phyloP scores from a whole-genome alignment of 78 protist species.

The Pelomyxa schiedti region DNA sequence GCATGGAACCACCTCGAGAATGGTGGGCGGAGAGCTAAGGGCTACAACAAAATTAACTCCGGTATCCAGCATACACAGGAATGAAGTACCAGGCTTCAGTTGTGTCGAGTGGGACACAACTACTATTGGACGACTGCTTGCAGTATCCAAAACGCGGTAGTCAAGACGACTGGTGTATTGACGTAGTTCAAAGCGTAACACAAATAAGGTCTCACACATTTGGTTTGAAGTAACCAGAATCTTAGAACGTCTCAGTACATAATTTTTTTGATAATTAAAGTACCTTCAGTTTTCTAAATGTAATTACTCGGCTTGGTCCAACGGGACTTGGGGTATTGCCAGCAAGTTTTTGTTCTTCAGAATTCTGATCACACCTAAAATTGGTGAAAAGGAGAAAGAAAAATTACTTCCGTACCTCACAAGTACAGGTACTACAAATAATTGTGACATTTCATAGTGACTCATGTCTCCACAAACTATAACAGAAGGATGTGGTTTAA shows the following conservation, averaged over 20 bases:
- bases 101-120: constrained; percentile 55
- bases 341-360: constrained; percentile 15
- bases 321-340: constrained; percentile 26
- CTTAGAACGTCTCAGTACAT: too few species aligned
- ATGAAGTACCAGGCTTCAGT: not conserved
- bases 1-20: constrained; percentile 36
- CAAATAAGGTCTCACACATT: constrained; percentile 49
- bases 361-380: not conserved
- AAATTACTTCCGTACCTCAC: too few species aligned
- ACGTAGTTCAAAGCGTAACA: constrained; percentile 51
- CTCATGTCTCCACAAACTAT: constrained; percentile 34
- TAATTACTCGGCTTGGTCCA: constrained; percentile 18
- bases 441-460: not conserved
- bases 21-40: constrained; percentile 15
- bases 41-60: too few species aligned
- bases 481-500: constrained; percentile 54
- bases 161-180: not conserved
- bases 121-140: constrained; percentile 35
- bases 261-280: too few species aligned
- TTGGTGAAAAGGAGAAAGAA: too few species aligned
- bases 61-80: too few species aligned
- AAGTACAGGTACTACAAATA: not conserved
- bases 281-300: constrained; percentile 33
- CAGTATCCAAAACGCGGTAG: not conserved
- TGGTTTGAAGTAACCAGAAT: constrained; percentile 51